These are phyloP conservation scores for Tricholoma furcatifolium DNA, from an alignment of 768 basidiomycete species.

Conservation along the genomic window DNA sequence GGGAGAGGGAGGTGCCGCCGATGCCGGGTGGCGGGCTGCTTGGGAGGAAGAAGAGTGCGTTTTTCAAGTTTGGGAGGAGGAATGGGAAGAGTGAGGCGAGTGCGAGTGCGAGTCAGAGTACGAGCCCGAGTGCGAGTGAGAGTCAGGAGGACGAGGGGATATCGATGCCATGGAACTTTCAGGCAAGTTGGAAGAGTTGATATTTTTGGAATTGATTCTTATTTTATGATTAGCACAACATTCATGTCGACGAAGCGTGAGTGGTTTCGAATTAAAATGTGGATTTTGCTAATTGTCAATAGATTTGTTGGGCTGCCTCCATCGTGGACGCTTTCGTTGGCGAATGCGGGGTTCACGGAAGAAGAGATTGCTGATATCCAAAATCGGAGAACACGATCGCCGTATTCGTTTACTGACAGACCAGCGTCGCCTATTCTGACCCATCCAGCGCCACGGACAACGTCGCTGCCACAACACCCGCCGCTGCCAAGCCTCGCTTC, in stretches of 20 bases:
- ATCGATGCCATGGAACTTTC: constrained; percentile 73
- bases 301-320: constrained; percentile 70
- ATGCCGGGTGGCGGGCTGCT: constrained; percentile 2
- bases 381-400: constrained; percentile 34
- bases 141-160: constrained; percentile 57
- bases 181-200: constrained; percentile 39
- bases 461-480: constrained; percentile 13
- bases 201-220: neutral
- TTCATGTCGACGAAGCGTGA: constrained; percentile 77
- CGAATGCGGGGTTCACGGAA: constrained; percentile 61
- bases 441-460: constrained; percentile 31
- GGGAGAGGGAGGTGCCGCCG: constrained; percentile 11
- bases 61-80: constrained; percentile 43
- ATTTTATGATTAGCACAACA: constrained; percentile 49
- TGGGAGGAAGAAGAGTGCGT: constrained; percentile 31
- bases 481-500: constrained; percentile 10
- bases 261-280: constrained; percentile 20
- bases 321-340: constrained; percentile 66
- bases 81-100: constrained; percentile 26
- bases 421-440: constrained; percentile 34
- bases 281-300: neutral
- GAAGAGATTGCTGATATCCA: constrained; percentile 67
- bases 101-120: constrained; percentile 22
- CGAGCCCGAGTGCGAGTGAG: constrained; percentile 16
- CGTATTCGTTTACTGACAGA: constrained; percentile 33